These are phyloP conservation scores for Earliella scabrosa DNA, from an alignment of 1,284 basidiomycete species.

Conservation along the genomic window DNA sequence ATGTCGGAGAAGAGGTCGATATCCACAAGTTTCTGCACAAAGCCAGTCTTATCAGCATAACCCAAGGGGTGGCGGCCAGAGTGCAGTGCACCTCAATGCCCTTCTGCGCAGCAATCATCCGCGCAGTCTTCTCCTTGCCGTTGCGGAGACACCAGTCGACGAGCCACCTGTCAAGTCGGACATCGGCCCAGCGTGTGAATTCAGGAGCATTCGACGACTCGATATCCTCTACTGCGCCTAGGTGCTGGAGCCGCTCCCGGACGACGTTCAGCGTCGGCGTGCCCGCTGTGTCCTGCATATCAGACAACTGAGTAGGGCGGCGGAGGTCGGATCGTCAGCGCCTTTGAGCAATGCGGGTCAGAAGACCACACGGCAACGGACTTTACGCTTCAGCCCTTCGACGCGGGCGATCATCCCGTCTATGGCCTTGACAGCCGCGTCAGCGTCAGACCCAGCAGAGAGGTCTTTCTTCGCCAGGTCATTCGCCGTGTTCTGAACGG, in stretches of 20 bases:
- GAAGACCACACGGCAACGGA: constrained; percentile 35
- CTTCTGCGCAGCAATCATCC: constrained; percentile 69
- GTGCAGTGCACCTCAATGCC: constrained; percentile 65
- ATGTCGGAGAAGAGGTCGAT: constrained; percentile 93
- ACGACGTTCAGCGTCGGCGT: constrained; percentile 73
- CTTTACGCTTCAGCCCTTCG: constrained; percentile 83
- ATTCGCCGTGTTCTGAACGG: constrained; percentile 56
- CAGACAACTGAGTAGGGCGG: constrained; percentile 50
- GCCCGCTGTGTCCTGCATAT: constrained; percentile 68
- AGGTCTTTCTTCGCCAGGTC: constrained; percentile 55
- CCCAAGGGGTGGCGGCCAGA: background rate
- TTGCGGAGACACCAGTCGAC: constrained; percentile 89
- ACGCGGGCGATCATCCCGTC: constrained; percentile 79
- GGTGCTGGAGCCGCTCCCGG: constrained; percentile 72
- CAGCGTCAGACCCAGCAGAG: constrained; percentile 47
- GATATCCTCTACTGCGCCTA: constrained; percentile 62
- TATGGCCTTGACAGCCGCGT: constrained; percentile 58
- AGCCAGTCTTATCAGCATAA: background rate
- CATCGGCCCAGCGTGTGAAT: constrained; percentile 78
- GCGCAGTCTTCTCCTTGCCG: constrained; percentile 73
- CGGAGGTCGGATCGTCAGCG: constrained; percentile 1
- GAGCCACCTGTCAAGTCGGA: constrained; percentile 86
- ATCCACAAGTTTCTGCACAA: constrained; percentile 77
- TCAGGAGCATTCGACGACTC: constrained; percentile 56
- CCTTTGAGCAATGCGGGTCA: background rate